Base-by-base conservation (phyloP, 306 rosid genomes). In the Lathyrus sativus region DNA sequence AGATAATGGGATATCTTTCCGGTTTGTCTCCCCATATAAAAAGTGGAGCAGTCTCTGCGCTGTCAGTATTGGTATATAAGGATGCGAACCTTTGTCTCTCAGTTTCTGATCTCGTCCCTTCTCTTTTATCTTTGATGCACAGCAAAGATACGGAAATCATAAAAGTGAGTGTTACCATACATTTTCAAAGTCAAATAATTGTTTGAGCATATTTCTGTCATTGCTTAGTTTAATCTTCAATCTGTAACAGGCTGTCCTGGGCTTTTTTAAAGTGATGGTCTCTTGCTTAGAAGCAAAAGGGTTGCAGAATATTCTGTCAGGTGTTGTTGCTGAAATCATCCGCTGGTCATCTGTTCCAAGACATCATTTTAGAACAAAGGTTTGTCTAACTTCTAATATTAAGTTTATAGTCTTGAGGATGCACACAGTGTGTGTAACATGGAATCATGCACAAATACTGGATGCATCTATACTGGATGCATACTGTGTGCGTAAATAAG, bases 41-140 rank as follows among this genome's bases (percentile, higher is more conserved):
- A 82, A 90, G 98, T 55, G 98, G 98, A 78, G 98, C 98, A 57
- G 86, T 93, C 70, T 90, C 98, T 76, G 96, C 86, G 8, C 72
- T 93, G 48, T 93, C 98, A 39, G 87, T 86, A 53, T 85, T 93
- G 80, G 81, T 88, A 51, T 88, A 90, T 78, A 74, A 80, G 78
- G 97, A 88, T 74, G 51, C 83, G 67, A 78, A 76, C 65, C 82
- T 90, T 18, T 79, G 78, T 73, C 83, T 85, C 70, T 90, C 85
- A 14, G 13, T 79, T 80, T 80, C 97, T 46, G 91, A 82, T 44
- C 90, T 93, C 41, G 81, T 85, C 43, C 96, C 96, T 18, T 85
- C 98, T 67, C 78, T 88, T 77, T 75, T 93, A 78, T 76, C 95
- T 61, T 84, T 93, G 86, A 82, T 93, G 71, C 90, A 83, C 62